Base-by-base conservation (phyloP, 345 rosid species). In the Pugionium dolabratum region DNA sequence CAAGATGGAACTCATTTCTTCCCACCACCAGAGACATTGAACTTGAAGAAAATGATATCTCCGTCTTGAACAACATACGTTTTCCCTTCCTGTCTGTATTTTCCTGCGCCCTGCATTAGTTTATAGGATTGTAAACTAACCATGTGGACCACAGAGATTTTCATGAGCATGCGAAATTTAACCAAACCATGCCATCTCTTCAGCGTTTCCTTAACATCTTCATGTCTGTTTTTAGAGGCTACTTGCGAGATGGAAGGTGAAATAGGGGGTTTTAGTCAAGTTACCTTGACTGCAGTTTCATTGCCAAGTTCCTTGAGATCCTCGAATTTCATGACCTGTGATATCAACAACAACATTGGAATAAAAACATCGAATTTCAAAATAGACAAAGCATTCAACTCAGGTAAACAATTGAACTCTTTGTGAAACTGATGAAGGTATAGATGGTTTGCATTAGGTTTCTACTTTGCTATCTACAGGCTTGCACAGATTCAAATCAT, bases 11-110 rank as follows among this genome's bases (percentile, higher is more conserved):
- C 79, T 86, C 89, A 88, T 81, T 95, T 95, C 88, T 95, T 95
- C 42, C 99, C 99, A 49, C 96, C 97, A 8, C 97, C 89, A 1
- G 97, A 91, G 36, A 91, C 97, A 43, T 94, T 95, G 76, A 95
- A 95, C 87, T 95, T 95, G 85, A 95, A 95, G 77, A 85, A 89
- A 69, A 94, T 90, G 28, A 90, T 30, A 80, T 94, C 99, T 50
- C 93, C 97, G 32, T 94, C 99, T 71, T 85, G 99, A 41, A 94
- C 99, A 42, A 88, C 79, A 56, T 94, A 94, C 1, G 96, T 90
- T 78, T 94, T 94, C 33, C 99, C 99, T 64, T 88, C 97, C 75
- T 94, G 99, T 67, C 72, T 83, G 67, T 90, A 94, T 78, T 91
- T 94, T 35, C 99, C 99, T 34, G 80, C 95, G 72, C 88, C 96